Base-by-base conservation (phyloP, 176 grass and related monocot species). In the Triticum urartu region DNA sequence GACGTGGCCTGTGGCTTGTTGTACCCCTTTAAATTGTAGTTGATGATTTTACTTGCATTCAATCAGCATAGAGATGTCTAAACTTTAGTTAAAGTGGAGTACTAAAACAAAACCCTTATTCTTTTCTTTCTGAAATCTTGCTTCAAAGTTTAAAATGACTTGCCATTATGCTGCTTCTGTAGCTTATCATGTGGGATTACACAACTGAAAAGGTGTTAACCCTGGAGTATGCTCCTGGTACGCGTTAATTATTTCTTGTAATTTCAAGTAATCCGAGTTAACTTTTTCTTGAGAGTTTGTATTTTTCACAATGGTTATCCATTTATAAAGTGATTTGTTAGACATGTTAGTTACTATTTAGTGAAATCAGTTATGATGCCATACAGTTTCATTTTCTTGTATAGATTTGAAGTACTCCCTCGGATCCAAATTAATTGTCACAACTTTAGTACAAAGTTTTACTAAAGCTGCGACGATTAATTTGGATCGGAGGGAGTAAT, bases 141-240 rank as follows among this genome's bases (percentile, higher is more conserved):
- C 79, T 86, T 21, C 12, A 25, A 81, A 58, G 69, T 71, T 69
- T 88, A 86, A 66, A n/a, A 79, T 86, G 79, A 74, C 28, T 79
- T 89, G 62, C 50, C 60, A 50, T 83, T 60, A 45, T 85, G 45
- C 86, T 83, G 34, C 47, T 34, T 95, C 87, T 90, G 39, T 87
- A 98, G 95, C 91, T 92, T 86, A 91, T 98, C 72, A 89, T 92
- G 85, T 98, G 95, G 95, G 93, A 95, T 73, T 95, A 98, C 83
- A 95, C 93, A 71, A 89, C 90, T 64, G 87, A 74, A 56, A 98
- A 98, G 81, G 95, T 98, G 79, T 83, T 98, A 72, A 98, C 95
- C 12, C 72, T 98, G 84, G 95, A 98, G 78, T 98, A 98, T 68
- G 81, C 77, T 89, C 95, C 95, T 78, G 95, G 95, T 98, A 85